Evolutionary conservation across 768 basidiomycete genomes (phyloP), one percentile per base, ranked within the genome.

Genomic region (Cyclocybe cylindracea): DNA sequence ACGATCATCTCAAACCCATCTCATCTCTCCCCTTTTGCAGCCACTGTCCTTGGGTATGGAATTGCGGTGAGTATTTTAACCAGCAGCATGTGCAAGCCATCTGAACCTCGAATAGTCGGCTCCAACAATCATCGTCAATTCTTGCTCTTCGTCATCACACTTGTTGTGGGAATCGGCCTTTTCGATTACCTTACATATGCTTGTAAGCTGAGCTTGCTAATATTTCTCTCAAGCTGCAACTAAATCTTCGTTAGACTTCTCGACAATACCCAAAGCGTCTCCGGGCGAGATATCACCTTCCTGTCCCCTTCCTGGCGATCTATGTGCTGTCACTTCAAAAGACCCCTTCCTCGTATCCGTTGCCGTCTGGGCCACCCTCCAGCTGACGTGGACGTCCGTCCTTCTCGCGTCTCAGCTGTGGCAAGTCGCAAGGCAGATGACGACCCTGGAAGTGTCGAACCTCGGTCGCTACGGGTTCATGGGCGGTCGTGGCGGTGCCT

Each of bases 31-130:
- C 41, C 29, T 41, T 39, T 29, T 48, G 7, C 42, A 96, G 94
- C 61, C 95, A 99, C 61, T 98, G 97, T 60, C 97, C 96, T 1
- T 99, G 97, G 97, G 87, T 98, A 11, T 99, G 95, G 95, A 98
- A 98, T 70, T 98, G 96, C 67, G 85, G 92, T 93, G 65, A 24
- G 88, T 69, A 32, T 54, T 64, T 31, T 48, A 39, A 39, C 29
- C 2, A 18, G 6, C 19, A 3, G 24, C 5, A 10, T 31, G 11
- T 40, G 24, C 44, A 57, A 24, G 58, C 3, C 14, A 31, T 38
- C 13, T 34, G 44, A 5, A 11, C n/a, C 34, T 40, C 19, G 24
- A 24, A 24, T 51, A 92, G 94, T 98, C 46, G 97, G 97, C 16
- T 78, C 84, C 37, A 87, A 91, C 59, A 99, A 98, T 62, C 97